phyloP scores from a whole-genome alignment of 768 basidiomycete genomes.

The Chiua virens region DNA sequence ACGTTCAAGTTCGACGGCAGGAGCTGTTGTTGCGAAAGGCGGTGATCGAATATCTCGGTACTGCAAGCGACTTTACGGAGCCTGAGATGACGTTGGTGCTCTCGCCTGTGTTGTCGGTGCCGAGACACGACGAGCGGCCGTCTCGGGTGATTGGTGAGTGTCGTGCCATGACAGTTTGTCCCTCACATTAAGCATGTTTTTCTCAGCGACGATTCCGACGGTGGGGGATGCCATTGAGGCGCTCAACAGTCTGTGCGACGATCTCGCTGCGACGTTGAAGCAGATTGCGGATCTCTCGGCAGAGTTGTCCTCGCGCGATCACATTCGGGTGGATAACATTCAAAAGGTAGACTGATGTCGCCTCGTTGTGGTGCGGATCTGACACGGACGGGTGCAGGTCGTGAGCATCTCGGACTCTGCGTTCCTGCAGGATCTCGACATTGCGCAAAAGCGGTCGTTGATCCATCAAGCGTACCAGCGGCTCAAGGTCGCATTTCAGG shows the following conservation, averaged over 20 bases:
- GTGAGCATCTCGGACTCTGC: slow-evolving; percentile 50
- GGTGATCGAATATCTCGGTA: slow-evolving; percentile 65
- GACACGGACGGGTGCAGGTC: slow-evolving; percentile 36
- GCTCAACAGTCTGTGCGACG: slow-evolving; percentile 58
- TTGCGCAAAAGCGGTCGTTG: slow-evolving; percentile 64
- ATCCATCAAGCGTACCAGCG: slow-evolving; percentile 61
- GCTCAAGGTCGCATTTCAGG: slow-evolving; percentile 39
- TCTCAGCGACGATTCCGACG: slow-evolving; percentile 69
- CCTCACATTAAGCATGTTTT: background rate
- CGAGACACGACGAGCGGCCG: slow-evolving; percentile 56
- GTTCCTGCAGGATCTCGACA: slow-evolving; percentile 65
- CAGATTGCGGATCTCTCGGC: slow-evolving; percentile 67
- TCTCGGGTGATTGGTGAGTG: slow-evolving; percentile 57
- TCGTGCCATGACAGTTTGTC: background rate
- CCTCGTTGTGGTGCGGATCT: background rate
- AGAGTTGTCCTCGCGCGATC: slow-evolving; percentile 72
- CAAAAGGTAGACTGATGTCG: slow-evolving; percentile 51
- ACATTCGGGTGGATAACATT: slow-evolving; percentile 67
- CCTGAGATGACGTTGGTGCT: slow-evolving; percentile 71
- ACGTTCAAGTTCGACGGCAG: slow-evolving; percentile 51
- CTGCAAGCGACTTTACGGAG: slow-evolving; percentile 76
- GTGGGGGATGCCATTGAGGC: slow-evolving; percentile 73
- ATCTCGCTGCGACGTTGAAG: slow-evolving; percentile 60
- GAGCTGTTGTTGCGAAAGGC: slow-evolving; percentile 61
- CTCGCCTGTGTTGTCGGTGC: slow-evolving; percentile 61